These are phyloP conservation scores for Lactarius evosmus DNA, from an alignment of 768 basidiomycete species.

Conservation along the genomic window DNA sequence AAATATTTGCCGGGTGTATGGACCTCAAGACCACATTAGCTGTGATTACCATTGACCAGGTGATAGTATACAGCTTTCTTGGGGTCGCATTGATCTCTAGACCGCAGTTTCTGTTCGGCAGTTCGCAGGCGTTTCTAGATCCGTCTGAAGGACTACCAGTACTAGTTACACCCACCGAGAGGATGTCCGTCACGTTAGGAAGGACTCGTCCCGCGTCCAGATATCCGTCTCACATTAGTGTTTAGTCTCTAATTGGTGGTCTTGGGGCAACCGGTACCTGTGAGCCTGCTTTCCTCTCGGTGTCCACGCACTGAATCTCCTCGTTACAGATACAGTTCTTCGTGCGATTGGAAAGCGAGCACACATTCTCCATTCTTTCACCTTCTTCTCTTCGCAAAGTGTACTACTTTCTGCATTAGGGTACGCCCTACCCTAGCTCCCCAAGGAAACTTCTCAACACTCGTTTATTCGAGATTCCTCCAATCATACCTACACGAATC, in stretches of 20 bases:
- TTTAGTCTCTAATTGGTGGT: constrained; percentile 59
- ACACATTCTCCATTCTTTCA: constrained; percentile 70
- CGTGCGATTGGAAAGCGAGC: constrained; percentile 75
- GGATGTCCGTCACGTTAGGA: constrained; percentile 61
- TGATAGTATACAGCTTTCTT: constrained; percentile 56
- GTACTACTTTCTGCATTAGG: constrained; percentile 40
- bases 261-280: constrained; percentile 64
- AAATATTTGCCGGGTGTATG: constrained; percentile 54
- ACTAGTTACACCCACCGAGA: constrained; percentile 35
- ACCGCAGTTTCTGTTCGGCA: constrained; percentile 70
- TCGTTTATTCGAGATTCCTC: constrained; percentile 40
- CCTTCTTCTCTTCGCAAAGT: constrained; percentile 61
- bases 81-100: constrained; percentile 83
- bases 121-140: not conserved
- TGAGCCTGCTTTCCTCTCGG: constrained; percentile 37
- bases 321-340: constrained; percentile 43
- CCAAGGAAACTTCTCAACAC: too few relatives aligned
- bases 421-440: constrained; percentile 22
- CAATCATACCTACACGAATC: constrained; percentile 45
- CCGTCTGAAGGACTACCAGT: constrained; percentile 18
- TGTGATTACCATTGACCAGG: not conserved
- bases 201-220: not conserved
- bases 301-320: not conserved
- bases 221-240: not conserved
- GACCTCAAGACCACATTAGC: not conserved